phyloP scores from a whole-genome alignment of 768 basidiomycete species.

The Russula compacta region DNA sequence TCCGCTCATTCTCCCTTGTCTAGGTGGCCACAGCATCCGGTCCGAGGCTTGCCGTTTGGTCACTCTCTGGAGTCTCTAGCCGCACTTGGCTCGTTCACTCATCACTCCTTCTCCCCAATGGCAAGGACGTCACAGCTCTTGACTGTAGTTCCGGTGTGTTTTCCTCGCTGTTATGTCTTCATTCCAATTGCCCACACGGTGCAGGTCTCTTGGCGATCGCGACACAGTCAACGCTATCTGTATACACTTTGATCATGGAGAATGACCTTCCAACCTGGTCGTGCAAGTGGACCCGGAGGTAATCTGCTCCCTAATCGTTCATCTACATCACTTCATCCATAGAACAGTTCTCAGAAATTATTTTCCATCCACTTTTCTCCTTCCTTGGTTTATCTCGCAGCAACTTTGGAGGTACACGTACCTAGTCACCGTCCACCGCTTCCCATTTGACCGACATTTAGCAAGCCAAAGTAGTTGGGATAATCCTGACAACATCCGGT shows the following conservation, averaged over 20 bases:
- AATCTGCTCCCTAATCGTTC: conserved; percentile 20
- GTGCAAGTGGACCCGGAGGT: conserved; percentile 66
- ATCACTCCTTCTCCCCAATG: conserved; percentile 55
- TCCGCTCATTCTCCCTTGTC: not conserved
- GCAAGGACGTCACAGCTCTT: conserved; percentile 46
- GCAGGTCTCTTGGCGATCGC: conserved; percentile 74
- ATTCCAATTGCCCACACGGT: conserved; percentile 23
- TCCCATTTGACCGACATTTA: conserved; percentile 26
- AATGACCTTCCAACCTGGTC: conserved; percentile 81
- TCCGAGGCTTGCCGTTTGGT: conserved; percentile 67
- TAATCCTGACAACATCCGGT: conserved; percentile 68
- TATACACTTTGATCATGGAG: conserved; percentile 70
- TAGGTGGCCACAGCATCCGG: conserved; percentile 71
- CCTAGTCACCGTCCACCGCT: not conserved
- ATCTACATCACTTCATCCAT: not conserved
- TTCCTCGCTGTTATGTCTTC: not conserved
- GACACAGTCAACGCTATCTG: conserved; percentile 47
- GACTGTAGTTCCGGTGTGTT: conserved; percentile 66
- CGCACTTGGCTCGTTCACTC: conserved; percentile 76
- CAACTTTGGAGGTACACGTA: conserved; percentile 42
- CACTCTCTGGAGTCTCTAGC: conserved; percentile 54
- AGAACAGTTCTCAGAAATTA: conserved; percentile 39
- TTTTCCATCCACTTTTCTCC: conserved; percentile 59
- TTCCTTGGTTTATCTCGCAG: conserved; percentile 65
- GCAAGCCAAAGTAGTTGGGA: conserved; percentile 49